These are phyloP conservation scores for Panellus pusillus DNA, from an alignment of 768 basidiomycete genomes.

Conservation along the genomic window DNA sequence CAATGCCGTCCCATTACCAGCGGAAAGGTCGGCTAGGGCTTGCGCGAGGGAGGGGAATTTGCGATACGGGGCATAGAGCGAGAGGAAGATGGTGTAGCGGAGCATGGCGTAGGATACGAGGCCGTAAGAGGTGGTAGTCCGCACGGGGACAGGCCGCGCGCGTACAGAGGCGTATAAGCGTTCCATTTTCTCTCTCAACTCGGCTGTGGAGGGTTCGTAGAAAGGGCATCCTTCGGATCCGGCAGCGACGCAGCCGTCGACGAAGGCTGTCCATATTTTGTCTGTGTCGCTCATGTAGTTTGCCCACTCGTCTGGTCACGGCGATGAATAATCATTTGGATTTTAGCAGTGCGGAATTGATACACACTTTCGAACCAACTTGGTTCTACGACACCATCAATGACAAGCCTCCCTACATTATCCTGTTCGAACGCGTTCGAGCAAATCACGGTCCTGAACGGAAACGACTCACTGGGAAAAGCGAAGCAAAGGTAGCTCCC, in stretches of 20 bases:
- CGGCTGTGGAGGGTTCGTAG: slow-evolving; percentile 35
- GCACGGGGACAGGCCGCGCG: slow-evolving; percentile 35
- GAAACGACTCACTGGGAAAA: slow-evolving; percentile 17
- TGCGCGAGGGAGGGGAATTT: slow-evolving; percentile 34
- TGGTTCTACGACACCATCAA: slow-evolving; percentile 17
- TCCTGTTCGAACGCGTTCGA: slow-evolving; percentile 1
- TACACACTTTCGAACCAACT: slow-evolving; percentile 13
- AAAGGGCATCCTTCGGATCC: slow-evolving; percentile 39
- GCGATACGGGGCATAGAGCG: slow-evolving; percentile 38
- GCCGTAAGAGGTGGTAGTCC: slow-evolving; percentile 31
- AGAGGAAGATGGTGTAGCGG: slow-evolving; percentile 29
- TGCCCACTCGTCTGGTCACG: slow-evolving; percentile 6
- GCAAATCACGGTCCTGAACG: neutral
- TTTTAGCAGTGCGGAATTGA: neutral
- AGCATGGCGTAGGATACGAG: slow-evolving; percentile 37
- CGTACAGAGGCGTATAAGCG: slow-evolving; percentile 33
- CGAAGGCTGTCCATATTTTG: slow-evolving; percentile 36
- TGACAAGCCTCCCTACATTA: slow-evolving; percentile 13
- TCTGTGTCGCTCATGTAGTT: slow-evolving; percentile 30
- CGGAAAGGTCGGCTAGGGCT: slow-evolving; percentile 35
- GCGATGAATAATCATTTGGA: neutral
- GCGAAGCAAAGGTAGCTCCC: slow-evolving; percentile 21
- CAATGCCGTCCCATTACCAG: slow-evolving; percentile 30
- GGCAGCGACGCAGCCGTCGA: slow-evolving; percentile 35
- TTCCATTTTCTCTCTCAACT: slow-evolving; percentile 37